Percentiles rank a stretch among this genome's conserved stretches.
phyloP scores from a whole-genome alignment of 1,284 basidiomycete species.

The Rhodotorula sp. region DNA sequence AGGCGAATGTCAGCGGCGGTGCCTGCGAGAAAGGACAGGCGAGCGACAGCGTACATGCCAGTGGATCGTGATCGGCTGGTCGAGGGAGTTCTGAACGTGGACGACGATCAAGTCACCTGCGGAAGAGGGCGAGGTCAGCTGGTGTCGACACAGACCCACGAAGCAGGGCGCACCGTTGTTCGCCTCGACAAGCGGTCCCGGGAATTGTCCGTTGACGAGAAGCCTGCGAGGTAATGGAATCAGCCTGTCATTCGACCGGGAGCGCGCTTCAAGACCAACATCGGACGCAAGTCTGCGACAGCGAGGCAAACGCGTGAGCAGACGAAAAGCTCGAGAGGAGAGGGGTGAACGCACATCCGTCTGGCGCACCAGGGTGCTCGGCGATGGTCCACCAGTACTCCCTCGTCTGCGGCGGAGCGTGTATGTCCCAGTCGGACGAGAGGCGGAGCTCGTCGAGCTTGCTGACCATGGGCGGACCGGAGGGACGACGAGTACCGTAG shows the following conservation, averaged over 20 bases:
- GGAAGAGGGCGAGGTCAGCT: background rate
- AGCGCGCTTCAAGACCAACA: constrained; percentile 45
- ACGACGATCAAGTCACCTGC: constrained; percentile 53
- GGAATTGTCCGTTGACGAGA: constrained; percentile 56
- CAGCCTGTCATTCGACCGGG: background rate
- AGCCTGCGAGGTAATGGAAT: background rate
- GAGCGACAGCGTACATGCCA: constrained; percentile 48
- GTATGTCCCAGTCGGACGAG: constrained; percentile 12
- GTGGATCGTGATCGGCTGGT: constrained; percentile 52
- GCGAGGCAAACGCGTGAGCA: background rate
- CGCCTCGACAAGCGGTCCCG: constrained; percentile 57
- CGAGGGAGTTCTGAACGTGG: constrained; percentile 53
- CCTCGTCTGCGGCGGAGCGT: constrained; percentile 9
- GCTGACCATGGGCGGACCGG: constrained; percentile 3
- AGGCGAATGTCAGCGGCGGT: no score
- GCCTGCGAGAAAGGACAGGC: no score
- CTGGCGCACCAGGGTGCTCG: constrained; percentile 1
- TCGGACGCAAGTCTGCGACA: constrained; percentile 36
- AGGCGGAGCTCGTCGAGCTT: constrained; percentile 18
- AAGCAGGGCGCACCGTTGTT: constrained; percentile 48
- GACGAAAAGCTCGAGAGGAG: no score
- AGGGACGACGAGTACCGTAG: no score
- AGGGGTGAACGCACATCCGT: constrained; percentile 14
- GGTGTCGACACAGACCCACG: no score
- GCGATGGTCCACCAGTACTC: constrained; percentile 13